A percentile compares a stretch with the other conserved stretches of the same genome.
phyloP scores from a whole-genome alignment of 73 alveolate genomes.

The Paramecium sonneborni region DNA sequence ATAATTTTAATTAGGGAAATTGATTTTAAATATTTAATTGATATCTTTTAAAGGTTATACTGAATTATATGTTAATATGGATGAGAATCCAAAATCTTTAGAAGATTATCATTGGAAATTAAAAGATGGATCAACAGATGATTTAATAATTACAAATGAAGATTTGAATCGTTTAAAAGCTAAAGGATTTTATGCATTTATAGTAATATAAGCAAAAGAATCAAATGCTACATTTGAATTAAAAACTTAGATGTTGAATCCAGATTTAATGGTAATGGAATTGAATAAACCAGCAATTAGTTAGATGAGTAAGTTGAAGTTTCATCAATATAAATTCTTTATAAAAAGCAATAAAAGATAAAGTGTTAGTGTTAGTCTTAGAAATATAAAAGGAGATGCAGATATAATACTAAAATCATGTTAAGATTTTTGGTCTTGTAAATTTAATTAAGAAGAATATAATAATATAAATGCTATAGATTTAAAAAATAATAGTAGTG shows the following conservation, averaged over 20 bases:
- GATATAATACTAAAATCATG: neutral
- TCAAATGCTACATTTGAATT: neutral
- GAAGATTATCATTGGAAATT: constrained; percentile 3
- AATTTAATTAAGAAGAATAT: neutral
- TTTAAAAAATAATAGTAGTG: neutral
- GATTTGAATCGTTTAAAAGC: neutral
- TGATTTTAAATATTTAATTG: neutral
- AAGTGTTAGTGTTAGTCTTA: neutral
- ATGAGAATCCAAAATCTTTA: neutral
- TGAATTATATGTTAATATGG: constrained; percentile 8
- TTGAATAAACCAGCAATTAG: neutral
- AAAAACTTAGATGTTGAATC: neutral
- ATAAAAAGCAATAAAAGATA: neutral
- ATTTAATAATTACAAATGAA: neutral
- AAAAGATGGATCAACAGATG: neutral
- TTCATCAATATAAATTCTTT: neutral
- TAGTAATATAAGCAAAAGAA: neutral
- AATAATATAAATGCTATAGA: neutral
- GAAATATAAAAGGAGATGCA: neutral
- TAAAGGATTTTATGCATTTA: neutral
- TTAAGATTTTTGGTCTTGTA: neutral
- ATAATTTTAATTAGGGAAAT: neutral
- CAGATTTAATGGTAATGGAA: neutral
- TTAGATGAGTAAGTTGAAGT: neutral
- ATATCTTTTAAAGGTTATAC: neutral